A percentile compares a stretch with the other conserved stretches of the same genome.
Conservation (phyloP, 2,329 filamentous ascomycete genomes). For the Aphanoascus verrucosus region DNA sequence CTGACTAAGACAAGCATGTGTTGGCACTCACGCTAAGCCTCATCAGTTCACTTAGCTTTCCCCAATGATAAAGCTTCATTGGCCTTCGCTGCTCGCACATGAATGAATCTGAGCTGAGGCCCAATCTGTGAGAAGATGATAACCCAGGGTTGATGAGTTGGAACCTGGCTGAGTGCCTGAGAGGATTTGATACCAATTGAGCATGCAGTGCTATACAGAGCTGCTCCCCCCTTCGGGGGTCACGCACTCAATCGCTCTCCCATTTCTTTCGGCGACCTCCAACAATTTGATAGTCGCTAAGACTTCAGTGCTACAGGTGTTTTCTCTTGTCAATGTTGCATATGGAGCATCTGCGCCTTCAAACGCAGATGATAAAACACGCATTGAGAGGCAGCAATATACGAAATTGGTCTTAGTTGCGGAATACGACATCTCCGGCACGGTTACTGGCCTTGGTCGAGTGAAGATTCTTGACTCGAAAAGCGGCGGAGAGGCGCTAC, state of each 20-base stretch:
- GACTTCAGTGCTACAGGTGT: constrained; percentile 86
- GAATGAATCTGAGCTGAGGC: not conserved
- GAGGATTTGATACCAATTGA: constrained; percentile 4
- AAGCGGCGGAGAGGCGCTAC: constrained; percentile 70
- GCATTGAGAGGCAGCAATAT: constrained; percentile 53
- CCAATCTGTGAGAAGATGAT: not conserved
- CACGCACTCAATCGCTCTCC: constrained; percentile 69
- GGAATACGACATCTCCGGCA: constrained; percentile 75
- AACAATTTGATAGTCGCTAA: constrained; percentile 85
- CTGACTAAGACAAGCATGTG: not conserved
- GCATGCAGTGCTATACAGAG: constrained; percentile 97
- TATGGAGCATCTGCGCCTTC: constrained; percentile 34
- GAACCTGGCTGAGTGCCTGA: not conserved
- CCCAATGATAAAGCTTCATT: not conserved
- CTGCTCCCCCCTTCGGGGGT: constrained; percentile 88
- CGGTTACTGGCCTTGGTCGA: constrained; percentile 68
- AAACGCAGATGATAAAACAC: constrained; percentile 42
- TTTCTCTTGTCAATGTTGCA: constrained; percentile 55
- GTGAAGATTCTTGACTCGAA: constrained; percentile 62
- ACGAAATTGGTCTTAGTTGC: constrained; percentile 74
- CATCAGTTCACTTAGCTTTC: not conserved
- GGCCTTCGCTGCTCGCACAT: not conserved
- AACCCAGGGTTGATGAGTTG: not conserved
- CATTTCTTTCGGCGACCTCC: constrained; percentile 64
- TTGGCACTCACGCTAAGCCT: not conserved